Conservation (phyloP, 2,329 filamentous ascomycete species). For the Epichloe gansuensis region DNA sequence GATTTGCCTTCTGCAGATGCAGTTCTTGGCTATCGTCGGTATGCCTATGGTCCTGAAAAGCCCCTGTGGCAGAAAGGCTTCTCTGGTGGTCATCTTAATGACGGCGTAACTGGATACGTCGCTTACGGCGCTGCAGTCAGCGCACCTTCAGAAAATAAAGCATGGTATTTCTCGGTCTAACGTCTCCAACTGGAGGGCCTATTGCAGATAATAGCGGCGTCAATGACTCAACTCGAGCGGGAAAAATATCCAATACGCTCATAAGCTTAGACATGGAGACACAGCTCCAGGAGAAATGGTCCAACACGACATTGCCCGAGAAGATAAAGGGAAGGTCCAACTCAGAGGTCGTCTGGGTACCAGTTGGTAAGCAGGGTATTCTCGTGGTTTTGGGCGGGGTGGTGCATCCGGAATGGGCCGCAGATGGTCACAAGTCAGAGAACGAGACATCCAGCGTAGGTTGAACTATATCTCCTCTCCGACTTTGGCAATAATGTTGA, state of each 20-base stretch:
- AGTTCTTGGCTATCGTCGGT: slow-evolving; percentile 39
- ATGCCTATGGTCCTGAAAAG: slow-evolving; percentile 36
- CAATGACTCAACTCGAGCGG: slow-evolving; percentile 25
- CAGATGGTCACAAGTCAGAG: slow-evolving; percentile 13
- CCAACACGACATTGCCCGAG: slow-evolving; percentile 40
- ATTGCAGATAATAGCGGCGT: slow-evolving; percentile 27
- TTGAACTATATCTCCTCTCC: background rate
- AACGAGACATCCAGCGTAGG: slow-evolving; percentile 23
- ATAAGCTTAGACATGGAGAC: slow-evolving; percentile 48
- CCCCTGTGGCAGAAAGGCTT: slow-evolving; percentile 33
- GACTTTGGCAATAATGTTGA: slow-evolving; percentile 2
- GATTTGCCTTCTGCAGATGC: slow-evolving; percentile 28
- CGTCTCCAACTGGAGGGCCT: slow-evolving; percentile 34
- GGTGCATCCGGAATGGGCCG: slow-evolving; percentile 41
- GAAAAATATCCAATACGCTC: slow-evolving; percentile 41
- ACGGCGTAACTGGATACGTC: slow-evolving; percentile 45
- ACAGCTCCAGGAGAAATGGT: slow-evolving; percentile 41
- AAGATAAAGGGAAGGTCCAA: slow-evolving; percentile 44
- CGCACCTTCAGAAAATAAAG: slow-evolving; percentile 57
- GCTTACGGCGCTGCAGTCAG: slow-evolving; percentile 52
- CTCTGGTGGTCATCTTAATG: slow-evolving; percentile 25
- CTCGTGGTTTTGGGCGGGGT: slow-evolving; percentile 70
- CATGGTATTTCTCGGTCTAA: slow-evolving; percentile 59
- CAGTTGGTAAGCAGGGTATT: slow-evolving; percentile 64
- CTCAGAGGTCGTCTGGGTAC: slow-evolving; percentile 61